Base-by-base conservation (phyloP, 2,329 filamentous ascomycete genomes). In the Nigrospora osmanthi region DNA sequence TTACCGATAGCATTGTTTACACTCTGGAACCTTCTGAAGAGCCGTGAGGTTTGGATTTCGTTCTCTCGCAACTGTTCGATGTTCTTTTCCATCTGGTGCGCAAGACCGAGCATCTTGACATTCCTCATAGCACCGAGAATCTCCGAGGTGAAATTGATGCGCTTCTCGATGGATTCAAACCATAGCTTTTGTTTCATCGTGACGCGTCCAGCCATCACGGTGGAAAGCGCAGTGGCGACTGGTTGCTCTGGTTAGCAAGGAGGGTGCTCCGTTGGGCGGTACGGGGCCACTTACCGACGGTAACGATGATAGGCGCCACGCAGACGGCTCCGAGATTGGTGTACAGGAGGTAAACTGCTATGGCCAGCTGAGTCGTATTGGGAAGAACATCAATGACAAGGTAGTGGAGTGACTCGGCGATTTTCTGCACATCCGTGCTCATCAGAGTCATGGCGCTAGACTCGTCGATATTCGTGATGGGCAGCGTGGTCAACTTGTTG, bases 101-200 rank as follows among this genome's bases (percentile, higher is more conserved):
- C 43, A 6, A 55, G 43, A 13, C 52, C 52, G 4, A 50, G 43
- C 47, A 53, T 52, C 41, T 55, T 55, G 40, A 54, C 48, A 11
- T 47, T 48, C 37, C 47, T 51, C 44, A 55, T 47, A 3, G 40
- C 45, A 9, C 48, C 46, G 28, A 55, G 43, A 6, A 49, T 47
- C 10, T 51, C 47, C 4, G 49, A 48, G 5, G 52, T 55, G 15
- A 47, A 37, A 23, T 47, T 37, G 33, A 49, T 45, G 6, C 47
- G 37, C 13, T 40, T 23, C 42, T 49, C 45, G 14, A 44, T 42
- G 14, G 51, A 48, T 34, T 54, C 44, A 3, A 52, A 15, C 43
- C 45, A 51, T 6, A n/a, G 39, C 40, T 49, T 49, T 47, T 52
- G 52, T 19, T 42, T 23, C 5, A 38, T 16, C 17, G 16, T 35